Base-by-base conservation (phyloP, 1,284 basidiomycete species). In the Anthracocystis setariae region DNA sequence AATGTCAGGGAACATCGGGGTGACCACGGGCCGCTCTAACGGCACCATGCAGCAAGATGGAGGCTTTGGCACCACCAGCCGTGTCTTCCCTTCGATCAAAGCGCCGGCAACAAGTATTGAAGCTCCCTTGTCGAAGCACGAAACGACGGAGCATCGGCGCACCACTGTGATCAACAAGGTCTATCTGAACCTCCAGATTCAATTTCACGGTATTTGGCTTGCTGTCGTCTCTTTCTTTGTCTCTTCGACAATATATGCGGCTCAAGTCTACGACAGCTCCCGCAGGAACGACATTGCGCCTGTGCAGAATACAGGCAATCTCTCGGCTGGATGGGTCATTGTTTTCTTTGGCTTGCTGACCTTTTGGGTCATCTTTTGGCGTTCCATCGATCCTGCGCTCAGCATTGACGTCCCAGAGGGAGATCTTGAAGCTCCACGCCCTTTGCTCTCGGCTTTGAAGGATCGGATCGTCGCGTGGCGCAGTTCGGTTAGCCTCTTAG, bases 301-400 rank as follows among this genome's bases (percentile, higher is more conserved):
- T 0, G 5, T 23, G 2, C 42, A 55, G 10, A 21, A 35, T 4
- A 10, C 9, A 15, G 29, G 43, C 13, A 46, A 39, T 17, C 39
- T 69, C 17, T 24, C 53, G 23, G 59, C 56, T 0, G 37, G 43
- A 7, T 69, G 44, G 25, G 29, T 43, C 5, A 48, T 56, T 27
- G 43, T 52, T 3, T 7, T 55, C 2, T 59, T 55, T 29, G 59
- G 46, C 8, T 39, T 33, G 5, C 5, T 63, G 4, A 46, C 32
- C n/a, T 5, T 63, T 15, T 45, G 33, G 13, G 54, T 42, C 56
- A 59, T 63, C 33, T 59, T 55, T 20, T 44, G 46, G 52, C 59
- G 66, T 9, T 59, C 66, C 3, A 59, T 69, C 23, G 66, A 69
- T 38, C 66, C 66, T n/a, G 58, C 66, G 29, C 60, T 69, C 18